Conservation (phyloP, 371 early-diverging fungal species). For the Phascolomyces articulosus region DNA sequence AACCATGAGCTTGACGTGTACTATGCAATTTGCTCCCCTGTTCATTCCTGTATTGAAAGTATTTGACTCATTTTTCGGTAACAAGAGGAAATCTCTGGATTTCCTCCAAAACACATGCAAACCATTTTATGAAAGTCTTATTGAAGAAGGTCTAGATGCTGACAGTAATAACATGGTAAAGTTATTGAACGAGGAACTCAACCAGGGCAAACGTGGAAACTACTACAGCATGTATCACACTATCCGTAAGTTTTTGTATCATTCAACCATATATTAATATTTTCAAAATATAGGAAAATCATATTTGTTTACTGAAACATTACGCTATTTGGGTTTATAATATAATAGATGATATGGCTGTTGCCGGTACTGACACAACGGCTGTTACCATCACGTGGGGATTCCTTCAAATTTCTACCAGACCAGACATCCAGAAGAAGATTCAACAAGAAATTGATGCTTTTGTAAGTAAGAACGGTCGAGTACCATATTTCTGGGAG, state of each 20-base stretch:
- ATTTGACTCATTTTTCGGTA: neutral
- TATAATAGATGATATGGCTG: conserved; percentile 9
- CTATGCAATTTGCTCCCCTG: too few species aligned
- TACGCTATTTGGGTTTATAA: neutral
- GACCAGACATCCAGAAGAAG: conserved; percentile 20
- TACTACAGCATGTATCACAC: neutral
- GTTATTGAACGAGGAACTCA: neutral
- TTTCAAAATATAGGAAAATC: neutral
- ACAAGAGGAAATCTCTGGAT: neutral
- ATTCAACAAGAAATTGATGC: conserved; percentile 11
- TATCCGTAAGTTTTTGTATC: neutral
- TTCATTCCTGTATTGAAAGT: neutral
- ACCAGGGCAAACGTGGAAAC: neutral
- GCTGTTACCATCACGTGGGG: conserved; percentile 15
- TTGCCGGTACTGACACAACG: conserved; percentile 14
- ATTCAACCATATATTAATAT: neutral
- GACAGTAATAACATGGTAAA: neutral
- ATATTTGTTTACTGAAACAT: neutral
- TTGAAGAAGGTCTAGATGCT: neutral
- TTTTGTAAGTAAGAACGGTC: conserved; percentile 16
- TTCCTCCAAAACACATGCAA: neutral
- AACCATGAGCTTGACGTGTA: neutral
- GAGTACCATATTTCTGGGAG: conserved; percentile 22
- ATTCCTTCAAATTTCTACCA: conserved; percentile 8
- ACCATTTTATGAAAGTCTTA: neutral